Base-by-base conservation (phyloP, 75 land plant species). In the Azolla pinnata region DNA sequence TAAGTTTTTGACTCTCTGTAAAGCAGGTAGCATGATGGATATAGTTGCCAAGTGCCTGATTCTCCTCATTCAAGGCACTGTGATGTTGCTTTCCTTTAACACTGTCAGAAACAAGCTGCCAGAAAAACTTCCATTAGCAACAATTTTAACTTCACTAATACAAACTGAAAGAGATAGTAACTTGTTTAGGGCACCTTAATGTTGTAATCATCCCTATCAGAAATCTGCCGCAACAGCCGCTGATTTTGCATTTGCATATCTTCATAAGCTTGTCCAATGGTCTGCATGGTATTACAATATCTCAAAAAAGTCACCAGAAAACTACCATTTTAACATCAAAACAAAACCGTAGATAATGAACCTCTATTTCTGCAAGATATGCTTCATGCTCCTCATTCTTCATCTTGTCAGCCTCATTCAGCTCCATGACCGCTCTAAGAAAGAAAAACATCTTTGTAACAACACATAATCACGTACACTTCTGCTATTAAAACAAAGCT, bases 211-310 rank as follows among this genome's bases (percentile, higher is more conserved):
- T 93, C 98, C 60, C 96, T 81, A 67, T 93, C 90, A 17, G 87
- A 82, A n/a, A 93, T 73, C 67, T 88, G 98, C 57, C 81, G 87
- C 74, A 93, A 68, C 19, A 93, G 70, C 23, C 92, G 80, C 35
- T 81, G 90, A 51, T 88, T 93, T 58, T 93, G 90, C 18, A 78
- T 85, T 66, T 85, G 98, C 96, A 89, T 85, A 50, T 93, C 96
- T 69, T 89, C 98, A 68, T 93, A 93, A 27, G 90, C 96, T 78
- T 93, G 98, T 28, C 98, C 98, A 75, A 89, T 93, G 33, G 90
- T 74, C 98, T 93, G 81, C 9, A 30, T 14, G 8, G 23, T 12
- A 29, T 8, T 19, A 27, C 29, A 64, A 64, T 53, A 31, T 32
- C 5, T 49, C 17, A 65, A 19, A n/a, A 18, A 14, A 34, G 33